phyloP scores from a whole-genome alignment of 495 filamentous ascomycete species.

The Podospora comata region DNA sequence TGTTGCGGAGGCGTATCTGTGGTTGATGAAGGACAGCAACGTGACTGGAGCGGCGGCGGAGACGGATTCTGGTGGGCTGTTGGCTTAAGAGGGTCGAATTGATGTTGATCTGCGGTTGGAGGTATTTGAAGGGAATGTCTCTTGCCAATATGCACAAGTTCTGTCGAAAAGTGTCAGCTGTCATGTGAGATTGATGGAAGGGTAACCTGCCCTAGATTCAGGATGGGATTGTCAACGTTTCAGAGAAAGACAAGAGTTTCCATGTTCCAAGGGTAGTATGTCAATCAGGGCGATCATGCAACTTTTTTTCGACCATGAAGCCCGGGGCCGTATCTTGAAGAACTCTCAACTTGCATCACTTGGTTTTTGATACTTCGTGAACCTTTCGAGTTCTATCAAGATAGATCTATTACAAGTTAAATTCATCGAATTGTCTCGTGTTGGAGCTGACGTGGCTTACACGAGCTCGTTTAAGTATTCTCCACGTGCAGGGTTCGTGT shows the following conservation, averaged over 20 bases:
- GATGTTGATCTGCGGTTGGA: neutral
- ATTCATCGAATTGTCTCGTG: neutral
- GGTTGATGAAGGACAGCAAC: conserved; percentile 56
- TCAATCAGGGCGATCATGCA: neutral
- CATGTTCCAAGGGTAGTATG: neutral
- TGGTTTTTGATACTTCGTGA: neutral
- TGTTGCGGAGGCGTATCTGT: conserved; percentile 63
- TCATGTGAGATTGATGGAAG: no score
- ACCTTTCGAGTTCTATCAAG: neutral
- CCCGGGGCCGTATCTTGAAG: no score
- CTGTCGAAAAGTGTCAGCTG: neutral
- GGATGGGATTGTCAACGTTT: neutral
- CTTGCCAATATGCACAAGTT: neutral
- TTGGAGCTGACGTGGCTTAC: neutral
- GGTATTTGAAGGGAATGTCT: neutral
- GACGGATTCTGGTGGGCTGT: conserved; percentile 21
- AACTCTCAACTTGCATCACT: neutral
- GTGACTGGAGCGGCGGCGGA: conserved; percentile 22
- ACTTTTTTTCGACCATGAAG: neutral
- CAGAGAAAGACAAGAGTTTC: neutral
- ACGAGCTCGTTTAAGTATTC: neutral
- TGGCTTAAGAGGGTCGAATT: neutral
- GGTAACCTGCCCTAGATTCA: no score
- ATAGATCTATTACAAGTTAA: neutral
- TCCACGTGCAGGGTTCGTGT: neutral